A percentile compares a stretch with the other conserved stretches of the same genome.
Evolutionary conservation across 495 filamentous ascomycete genomes (phyloP).

Genomic region (Penicillium chermesinum): DNA sequence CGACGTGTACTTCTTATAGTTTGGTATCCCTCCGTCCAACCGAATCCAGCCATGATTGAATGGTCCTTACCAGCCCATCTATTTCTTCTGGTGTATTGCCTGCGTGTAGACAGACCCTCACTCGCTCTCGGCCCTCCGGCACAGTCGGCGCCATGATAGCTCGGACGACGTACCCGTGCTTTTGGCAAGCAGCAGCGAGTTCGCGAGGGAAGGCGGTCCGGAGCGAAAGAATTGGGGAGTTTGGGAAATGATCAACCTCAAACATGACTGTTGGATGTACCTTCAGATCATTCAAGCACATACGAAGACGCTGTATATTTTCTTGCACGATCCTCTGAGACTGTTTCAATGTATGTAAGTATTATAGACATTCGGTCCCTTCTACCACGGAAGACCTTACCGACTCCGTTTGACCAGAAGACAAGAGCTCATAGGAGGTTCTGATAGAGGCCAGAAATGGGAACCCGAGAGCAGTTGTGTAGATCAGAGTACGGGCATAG

Average conservation of each 20-base stretch:
- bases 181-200: slow-evolving; percentile 31
- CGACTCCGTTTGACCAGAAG: slow-evolving; percentile 34
- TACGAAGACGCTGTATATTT: slow-evolving; percentile 34
- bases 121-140: slow-evolving; percentile 41
- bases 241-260: slow-evolving; percentile 37
- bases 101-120: slow-evolving; percentile 48
- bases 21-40: slow-evolving; percentile 12
- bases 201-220: slow-evolving; percentile 33
- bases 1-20: slow-evolving; percentile 6
- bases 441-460: slow-evolving; percentile 45
- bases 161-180: slow-evolving; percentile 30
- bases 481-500: slow-evolving; percentile 45
- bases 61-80: slow-evolving; percentile 35
- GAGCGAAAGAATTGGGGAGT: slow-evolving; percentile 42
- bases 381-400: slow-evolving; percentile 16
- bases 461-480: slow-evolving; percentile 45
- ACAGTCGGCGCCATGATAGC: slow-evolving; percentile 48
- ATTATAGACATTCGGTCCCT: background rate
- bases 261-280: slow-evolving; percentile 26
- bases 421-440: slow-evolving; percentile 40
- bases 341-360: slow-evolving; percentile 16
- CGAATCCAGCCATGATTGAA: slow-evolving; percentile 38
- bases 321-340: slow-evolving; percentile 34
- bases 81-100: slow-evolving; percentile 44
- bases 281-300: slow-evolving; percentile 24